Conservation (phyloP, 257 asterid species). For the Phtheirospermum japonicum region DNA sequence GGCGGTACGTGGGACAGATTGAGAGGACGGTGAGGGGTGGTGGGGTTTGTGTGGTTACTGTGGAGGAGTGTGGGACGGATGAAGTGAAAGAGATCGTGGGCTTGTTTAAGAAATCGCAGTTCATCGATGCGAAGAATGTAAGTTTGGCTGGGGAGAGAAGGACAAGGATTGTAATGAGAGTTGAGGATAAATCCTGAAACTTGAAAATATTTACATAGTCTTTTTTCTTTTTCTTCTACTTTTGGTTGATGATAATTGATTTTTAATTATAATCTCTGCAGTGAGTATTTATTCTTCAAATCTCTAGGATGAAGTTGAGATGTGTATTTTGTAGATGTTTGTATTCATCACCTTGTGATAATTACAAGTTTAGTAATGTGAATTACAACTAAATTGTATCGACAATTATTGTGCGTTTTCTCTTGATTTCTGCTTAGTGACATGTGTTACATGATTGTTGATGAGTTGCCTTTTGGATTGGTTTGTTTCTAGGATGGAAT, state of each 20-base stretch:
- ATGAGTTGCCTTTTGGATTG: background rate
- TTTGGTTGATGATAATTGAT: constrained; percentile 15
- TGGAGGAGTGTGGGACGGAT: constrained; percentile 62
- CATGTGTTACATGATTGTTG: background rate
- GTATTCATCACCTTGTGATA: constrained; percentile 5
- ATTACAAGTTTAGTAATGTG: background rate
- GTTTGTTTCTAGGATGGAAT: too few relatives aligned
- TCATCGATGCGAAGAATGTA: constrained; percentile 50
- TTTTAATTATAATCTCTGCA: background rate
- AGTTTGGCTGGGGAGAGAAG: constrained; percentile 60
- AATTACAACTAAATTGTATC: background rate
- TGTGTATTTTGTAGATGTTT: constrained; percentile 26
- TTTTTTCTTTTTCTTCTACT: background rate
- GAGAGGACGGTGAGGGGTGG: constrained; percentile 81
- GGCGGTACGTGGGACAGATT: constrained; percentile 68
- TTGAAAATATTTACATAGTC: background rate
- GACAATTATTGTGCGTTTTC: too few relatives aligned
- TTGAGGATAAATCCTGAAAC: constrained; percentile 28
- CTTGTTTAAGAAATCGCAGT: constrained; percentile 57
- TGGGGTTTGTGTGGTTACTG: constrained; percentile 76
- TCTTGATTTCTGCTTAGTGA: background rate
- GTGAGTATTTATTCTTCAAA: background rate
- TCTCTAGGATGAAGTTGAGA: constrained; percentile 7
- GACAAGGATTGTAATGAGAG: constrained; percentile 62
- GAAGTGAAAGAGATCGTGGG: constrained; percentile 52